phyloP scores from a whole-genome alignment of 108 stramenopile genomes.

The Nannochloropsis gaditana region DNA sequence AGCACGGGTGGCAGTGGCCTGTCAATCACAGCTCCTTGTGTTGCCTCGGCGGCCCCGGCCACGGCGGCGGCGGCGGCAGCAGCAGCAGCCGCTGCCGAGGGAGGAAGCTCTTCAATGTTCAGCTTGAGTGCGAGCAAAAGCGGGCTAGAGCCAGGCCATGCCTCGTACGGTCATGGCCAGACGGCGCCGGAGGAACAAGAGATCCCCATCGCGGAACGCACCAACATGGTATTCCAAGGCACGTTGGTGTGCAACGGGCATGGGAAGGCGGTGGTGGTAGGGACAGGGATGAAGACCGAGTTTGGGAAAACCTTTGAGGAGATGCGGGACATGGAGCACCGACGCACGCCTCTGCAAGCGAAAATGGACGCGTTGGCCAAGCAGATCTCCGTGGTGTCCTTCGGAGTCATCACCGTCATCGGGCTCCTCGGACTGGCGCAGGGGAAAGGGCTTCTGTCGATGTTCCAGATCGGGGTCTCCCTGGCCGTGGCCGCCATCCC shows the following conservation, averaged over 20 bases:
- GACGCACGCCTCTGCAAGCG: slow-evolving; percentile 82
- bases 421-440: slow-evolving; percentile 70
- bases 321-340: slow-evolving; percentile 63
- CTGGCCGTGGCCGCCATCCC: slow-evolving; percentile 92
- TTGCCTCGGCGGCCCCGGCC: not conserved
- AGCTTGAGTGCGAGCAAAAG: not conserved
- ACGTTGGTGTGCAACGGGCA: slow-evolving; percentile 80
- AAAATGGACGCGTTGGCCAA: slow-evolving; percentile 92
- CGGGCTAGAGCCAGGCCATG: not conserved
- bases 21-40: not conserved
- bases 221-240: slow-evolving; percentile 85
- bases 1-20: not conserved
- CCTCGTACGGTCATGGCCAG: not conserved
- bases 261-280: slow-evolving; percentile 76
- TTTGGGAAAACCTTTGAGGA: slow-evolving; percentile 84
- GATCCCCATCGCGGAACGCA: slow-evolving; percentile 65
- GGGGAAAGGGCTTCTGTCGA: slow-evolving; percentile 30
- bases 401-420: slow-evolving; percentile 73
- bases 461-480: slow-evolving; percentile 80
- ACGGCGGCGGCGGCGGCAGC: not conserved
- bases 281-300: slow-evolving; percentile 74
- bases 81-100: not conserved
- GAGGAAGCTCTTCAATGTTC: too few species aligned
- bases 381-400: slow-evolving; percentile 66
- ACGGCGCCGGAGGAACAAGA: not conserved